Base-by-base conservation (phyloP, 2,329 filamentous ascomycete genomes). In the Fusarium graminum region DNA sequence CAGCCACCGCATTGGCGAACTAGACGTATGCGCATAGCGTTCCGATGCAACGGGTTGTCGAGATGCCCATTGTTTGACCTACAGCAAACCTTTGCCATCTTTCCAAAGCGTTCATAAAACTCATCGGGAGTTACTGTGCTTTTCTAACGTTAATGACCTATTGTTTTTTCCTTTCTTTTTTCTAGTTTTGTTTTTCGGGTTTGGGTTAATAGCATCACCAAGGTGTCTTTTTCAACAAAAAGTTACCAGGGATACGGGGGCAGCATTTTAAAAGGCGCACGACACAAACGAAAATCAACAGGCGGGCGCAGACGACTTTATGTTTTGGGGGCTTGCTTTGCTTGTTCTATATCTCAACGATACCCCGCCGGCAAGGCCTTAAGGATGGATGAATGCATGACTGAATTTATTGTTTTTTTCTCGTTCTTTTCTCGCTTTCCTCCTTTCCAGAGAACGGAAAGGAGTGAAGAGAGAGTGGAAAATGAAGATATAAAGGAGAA, bases 151-250 rank as follows among this genome's bases (percentile, higher is more conserved):
- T 44, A 30, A 63, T 61, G 51, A 62, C 32, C 10, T 59, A 36
- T 26, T 39, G 28, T 51, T 45, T 63, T 42, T 51, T 57, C 52
- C 52, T 50, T 29, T 26, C 19, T 61, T 39, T 19, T 54, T 56
- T 50, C 22, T 22, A 54, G 57, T 47, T 47, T 45, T 39, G 30
- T 60, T 42, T 56, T 57, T 46, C 29, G 54, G 50, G 54, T 65
- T 55, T 71, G 63, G 66, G 63, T 68, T 69, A 58, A 61, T 64
- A 67, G 69, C 72, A 74, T 73, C 67, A 68, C 65, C 52, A 64
- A 38, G 68, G 75, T 77, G 74, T 76, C 76, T 77, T 79, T 78
- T 79, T 79, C 77, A 79, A 79, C 77, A 79, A 79, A 79, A 78
- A 79, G 76, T 68, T 75, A 73, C 76, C 76, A 75, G 71, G 75